Evolutionary conservation across 371 early-diverging fungal species (phyloP).

Genomic region (Mortierella sp.): DNA sequence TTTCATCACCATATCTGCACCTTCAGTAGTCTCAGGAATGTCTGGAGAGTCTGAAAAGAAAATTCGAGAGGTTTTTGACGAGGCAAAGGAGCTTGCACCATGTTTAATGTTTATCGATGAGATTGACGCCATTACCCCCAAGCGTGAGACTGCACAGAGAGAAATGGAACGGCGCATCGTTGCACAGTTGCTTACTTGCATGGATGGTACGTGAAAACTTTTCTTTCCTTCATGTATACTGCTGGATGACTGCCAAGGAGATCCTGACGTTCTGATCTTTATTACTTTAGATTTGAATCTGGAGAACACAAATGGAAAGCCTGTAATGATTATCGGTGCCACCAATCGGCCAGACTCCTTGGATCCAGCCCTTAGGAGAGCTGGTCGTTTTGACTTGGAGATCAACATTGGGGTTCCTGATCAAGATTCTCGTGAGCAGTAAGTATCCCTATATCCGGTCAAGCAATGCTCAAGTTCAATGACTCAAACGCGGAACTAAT

Average conservation of each 20-base stretch:
- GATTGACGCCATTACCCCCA: slow-evolving; percentile 99
- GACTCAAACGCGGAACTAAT: too few species aligned
- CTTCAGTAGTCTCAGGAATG: slow-evolving; percentile 99
- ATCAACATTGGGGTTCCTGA: slow-evolving; percentile 99
- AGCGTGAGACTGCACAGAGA: slow-evolving; percentile 98
- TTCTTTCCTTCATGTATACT: background rate
- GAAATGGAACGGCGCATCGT: slow-evolving; percentile 99
- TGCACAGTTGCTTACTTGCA: slow-evolving; percentile 98
- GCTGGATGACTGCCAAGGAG: background rate
- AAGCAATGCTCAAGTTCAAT: background rate
- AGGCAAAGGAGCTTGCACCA: slow-evolving; percentile 93
- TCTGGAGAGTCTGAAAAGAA: slow-evolving; percentile 99
- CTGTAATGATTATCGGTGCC: slow-evolving; percentile 98
- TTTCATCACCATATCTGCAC: slow-evolving; percentile 97
- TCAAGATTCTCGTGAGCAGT: slow-evolving; percentile 91
- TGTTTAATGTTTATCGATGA: slow-evolving; percentile 99
- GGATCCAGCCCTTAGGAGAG: slow-evolving; percentile 97
- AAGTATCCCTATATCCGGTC: slow-evolving; percentile 24
- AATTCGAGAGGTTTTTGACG: slow-evolving; percentile 98
- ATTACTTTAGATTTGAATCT: slow-evolving; percentile 73
- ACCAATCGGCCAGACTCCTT: slow-evolving; percentile 99
- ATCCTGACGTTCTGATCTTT: background rate
- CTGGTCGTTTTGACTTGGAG: slow-evolving; percentile 99
- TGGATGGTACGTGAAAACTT: slow-evolving; percentile 82
- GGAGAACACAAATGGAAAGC: slow-evolving; percentile 88